phyloP scores from a whole-genome alignment of 768 basidiomycete species.

The Chlorophyllum brunneum region DNA sequence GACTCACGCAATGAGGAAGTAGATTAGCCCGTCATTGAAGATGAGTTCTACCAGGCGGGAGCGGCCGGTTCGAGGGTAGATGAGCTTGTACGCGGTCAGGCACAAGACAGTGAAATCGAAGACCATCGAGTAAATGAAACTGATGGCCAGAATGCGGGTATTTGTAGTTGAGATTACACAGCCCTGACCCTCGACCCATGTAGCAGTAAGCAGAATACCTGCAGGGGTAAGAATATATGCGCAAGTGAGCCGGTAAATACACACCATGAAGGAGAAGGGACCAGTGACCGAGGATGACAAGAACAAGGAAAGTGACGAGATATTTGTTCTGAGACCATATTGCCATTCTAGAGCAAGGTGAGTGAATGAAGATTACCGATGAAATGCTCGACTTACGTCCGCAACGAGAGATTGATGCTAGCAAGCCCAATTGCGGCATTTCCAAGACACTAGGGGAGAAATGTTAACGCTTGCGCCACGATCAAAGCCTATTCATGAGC shows the following conservation, averaged over 20 bases:
- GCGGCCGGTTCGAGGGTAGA: slow-evolving; percentile 38
- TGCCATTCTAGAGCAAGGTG: slow-evolving; percentile 46
- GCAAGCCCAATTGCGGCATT: slow-evolving; percentile 67
- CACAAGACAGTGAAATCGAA: slow-evolving; percentile 64
- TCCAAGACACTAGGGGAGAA: slow-evolving; percentile 40
- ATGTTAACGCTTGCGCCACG: neutral
- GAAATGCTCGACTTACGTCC: slow-evolving; percentile 46
- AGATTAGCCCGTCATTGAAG: slow-evolving; percentile 70
- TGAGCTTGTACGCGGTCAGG: slow-evolving; percentile 60
- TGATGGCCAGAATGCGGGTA: slow-evolving; percentile 55
- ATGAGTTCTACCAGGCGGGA: slow-evolving; percentile 61
- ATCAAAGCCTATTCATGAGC: slow-evolving; percentile 10
- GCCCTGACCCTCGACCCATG: slow-evolving; percentile 43
- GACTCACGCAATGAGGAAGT: slow-evolving; percentile 66
- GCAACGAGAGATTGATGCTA: slow-evolving; percentile 64
- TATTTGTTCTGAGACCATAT: slow-evolving; percentile 62
- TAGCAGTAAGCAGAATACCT: slow-evolving; percentile 60
- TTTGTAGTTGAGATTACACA: slow-evolving; percentile 60
- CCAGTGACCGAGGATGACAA: slow-evolving; percentile 68
- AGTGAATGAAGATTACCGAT: slow-evolving; percentile 12
- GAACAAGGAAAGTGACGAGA: slow-evolving; percentile 47
- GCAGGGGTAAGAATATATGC: neutral
- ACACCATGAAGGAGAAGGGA: slow-evolving; percentile 64
- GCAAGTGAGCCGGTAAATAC: slow-evolving; percentile 6
- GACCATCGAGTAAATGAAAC: slow-evolving; percentile 72